Percentiles rank a stretch among this genome's conserved stretches.
phyloP scores from a whole-genome alignment of 306 rosid genomes.

The Ziziphus jujuba region DNA sequence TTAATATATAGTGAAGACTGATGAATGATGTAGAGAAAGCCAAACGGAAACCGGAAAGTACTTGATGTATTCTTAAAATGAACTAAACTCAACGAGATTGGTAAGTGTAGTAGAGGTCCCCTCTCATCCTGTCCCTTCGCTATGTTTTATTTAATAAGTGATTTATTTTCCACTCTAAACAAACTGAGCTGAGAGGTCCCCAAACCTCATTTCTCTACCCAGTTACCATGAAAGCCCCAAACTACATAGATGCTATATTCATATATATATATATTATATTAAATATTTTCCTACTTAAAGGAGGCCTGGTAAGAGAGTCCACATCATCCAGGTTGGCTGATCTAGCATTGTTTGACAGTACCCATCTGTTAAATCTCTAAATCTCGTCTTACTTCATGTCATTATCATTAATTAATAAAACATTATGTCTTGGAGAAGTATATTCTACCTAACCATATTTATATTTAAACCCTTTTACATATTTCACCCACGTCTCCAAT shows the following conservation, averaged over 20 bases:
- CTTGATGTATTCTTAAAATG: no score
- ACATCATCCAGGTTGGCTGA: slow-evolving; percentile 27
- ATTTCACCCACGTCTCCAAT: background rate
- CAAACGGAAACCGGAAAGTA: no score
- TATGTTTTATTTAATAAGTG: no score
- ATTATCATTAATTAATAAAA: slow-evolving; percentile 3
- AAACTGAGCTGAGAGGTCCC: background rate
- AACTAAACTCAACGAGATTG: no score
- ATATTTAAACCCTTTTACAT: background rate
- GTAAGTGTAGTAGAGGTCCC: no score
- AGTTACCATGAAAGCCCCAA: slow-evolving; percentile 1
- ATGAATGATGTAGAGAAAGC: no score
- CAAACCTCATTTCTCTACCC: background rate
- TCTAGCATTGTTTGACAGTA: background rate
- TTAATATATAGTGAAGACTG: no score
- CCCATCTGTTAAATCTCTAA: background rate
- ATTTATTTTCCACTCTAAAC: no score
- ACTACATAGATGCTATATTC: background rate
- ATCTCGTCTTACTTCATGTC: slow-evolving; percentile 22
- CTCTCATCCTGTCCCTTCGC: no score
- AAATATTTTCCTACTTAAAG: background rate
- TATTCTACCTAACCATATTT: slow-evolving; percentile 7
- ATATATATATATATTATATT: background rate
- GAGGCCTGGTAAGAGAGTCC: slow-evolving; percentile 7
- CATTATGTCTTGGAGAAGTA: background rate